These are phyloP conservation scores for Diplodia scrobiculata DNA, from an alignment of 2,329 filamentous ascomycete species.

Conservation along the genomic window DNA sequence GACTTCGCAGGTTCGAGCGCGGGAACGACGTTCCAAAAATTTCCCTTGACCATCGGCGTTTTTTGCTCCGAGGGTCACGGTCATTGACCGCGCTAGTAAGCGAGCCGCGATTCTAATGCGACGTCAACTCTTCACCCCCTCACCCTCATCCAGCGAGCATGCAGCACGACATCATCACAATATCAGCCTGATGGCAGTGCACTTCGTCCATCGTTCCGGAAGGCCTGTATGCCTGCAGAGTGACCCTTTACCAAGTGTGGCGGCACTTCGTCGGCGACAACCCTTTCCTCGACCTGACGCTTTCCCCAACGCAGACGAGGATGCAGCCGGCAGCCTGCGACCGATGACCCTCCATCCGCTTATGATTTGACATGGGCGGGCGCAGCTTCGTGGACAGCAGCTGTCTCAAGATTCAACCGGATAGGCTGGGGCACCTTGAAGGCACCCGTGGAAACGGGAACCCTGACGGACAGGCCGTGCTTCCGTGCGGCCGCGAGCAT, in stretches of 20 bases:
- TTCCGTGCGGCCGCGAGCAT: neutral
- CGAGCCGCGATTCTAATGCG: conserved; percentile 22
- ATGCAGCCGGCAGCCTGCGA: conserved; percentile 13
- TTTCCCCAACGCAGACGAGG: conserved; percentile 9
- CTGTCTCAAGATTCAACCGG: neutral
- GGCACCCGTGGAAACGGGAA: conserved; percentile 2
- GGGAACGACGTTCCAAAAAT: conserved; percentile 24
- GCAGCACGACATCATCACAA: conserved; percentile 21
- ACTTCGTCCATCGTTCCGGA: neutral
- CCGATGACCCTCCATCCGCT: neutral
- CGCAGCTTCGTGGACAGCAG: conserved; percentile 11
- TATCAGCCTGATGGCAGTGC: conserved; percentile 11
- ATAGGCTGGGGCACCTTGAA: conserved; percentile 3
- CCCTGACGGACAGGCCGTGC: conserved; percentile 5
- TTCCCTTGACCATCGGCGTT: conserved; percentile 23
- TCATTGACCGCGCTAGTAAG: conserved; percentile 19
- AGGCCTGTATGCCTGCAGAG: neutral
- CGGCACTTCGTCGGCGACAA: conserved; percentile 19
- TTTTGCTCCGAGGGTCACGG: conserved; percentile 7
- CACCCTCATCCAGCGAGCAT: neutral
- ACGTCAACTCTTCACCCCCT: conserved; percentile 10
- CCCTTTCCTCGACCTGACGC: conserved; percentile 4
- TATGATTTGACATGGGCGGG: neutral
- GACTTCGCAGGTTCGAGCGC: conserved; percentile 19
- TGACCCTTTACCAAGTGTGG: conserved; percentile 1